A percentile compares a stretch with the other conserved stretches of the same genome.
Evolutionary conservation across 495 filamentous ascomycete genomes (phyloP).

Genomic region (Penicillium herquei): DNA sequence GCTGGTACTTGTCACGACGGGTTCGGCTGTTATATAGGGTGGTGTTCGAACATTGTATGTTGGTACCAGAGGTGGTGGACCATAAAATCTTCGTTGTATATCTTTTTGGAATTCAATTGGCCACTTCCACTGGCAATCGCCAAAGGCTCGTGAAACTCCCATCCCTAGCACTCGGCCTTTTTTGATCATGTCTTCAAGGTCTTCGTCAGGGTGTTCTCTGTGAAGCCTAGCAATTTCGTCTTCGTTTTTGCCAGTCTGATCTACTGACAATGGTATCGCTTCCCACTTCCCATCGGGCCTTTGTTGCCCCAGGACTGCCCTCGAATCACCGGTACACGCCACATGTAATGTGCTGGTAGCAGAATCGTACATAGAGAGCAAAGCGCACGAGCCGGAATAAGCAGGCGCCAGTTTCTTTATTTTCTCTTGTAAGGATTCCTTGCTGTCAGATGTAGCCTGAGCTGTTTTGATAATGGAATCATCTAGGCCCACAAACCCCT

Average conservation of each 20-base stretch:
- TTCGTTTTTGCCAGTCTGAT: conserved; percentile 57
- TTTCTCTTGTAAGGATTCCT: conserved; percentile 28
- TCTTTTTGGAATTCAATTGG: conserved; percentile 43
- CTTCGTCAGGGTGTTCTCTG: conserved; percentile 58
- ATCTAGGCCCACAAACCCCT: conserved; percentile 51
- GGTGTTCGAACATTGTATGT: conserved; percentile 45
- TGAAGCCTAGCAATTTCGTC: conserved; percentile 50
- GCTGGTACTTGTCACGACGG: conserved; percentile 55
- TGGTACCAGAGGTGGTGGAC: conserved; percentile 39
- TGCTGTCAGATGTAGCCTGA: conserved; percentile 17
- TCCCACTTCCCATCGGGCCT: conserved; percentile 44
- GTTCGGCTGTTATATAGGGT: conserved; percentile 66
- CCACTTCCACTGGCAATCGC: conserved; percentile 66
- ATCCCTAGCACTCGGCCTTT: conserved; percentile 57
- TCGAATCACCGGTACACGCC: conserved; percentile 58
- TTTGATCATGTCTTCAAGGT: conserved; percentile 41
- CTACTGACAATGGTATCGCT: conserved; percentile 50
- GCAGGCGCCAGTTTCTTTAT: conserved; percentile 40
- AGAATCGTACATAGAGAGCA: conserved; percentile 56
- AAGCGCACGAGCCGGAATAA: conserved; percentile 58
- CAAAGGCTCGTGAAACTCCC: conserved; percentile 59
- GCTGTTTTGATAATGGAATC: conserved; percentile 46
- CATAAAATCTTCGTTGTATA: conserved; percentile 47
- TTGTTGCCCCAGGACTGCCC: conserved; percentile 58
- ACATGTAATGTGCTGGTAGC: conserved; percentile 49